Conservation (phyloP, 768 basidiomycete genomes). For the Boletus rufocinnamomeus region DNA sequence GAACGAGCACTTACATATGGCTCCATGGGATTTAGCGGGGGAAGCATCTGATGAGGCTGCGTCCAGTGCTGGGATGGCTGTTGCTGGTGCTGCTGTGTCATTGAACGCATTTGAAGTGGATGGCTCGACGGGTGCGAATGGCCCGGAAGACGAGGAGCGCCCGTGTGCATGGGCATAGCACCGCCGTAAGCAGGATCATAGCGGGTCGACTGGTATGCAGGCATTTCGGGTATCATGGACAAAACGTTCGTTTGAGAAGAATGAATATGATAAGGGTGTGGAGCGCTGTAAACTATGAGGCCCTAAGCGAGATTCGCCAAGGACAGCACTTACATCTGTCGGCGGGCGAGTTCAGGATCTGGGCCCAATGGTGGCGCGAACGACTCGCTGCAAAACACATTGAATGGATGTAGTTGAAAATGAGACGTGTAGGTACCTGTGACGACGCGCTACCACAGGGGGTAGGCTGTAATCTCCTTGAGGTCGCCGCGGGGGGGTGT, state of each 20-base stretch:
- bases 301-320: slow-evolving; percentile 1
- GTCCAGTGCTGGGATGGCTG: slow-evolving; percentile 50
- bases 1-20: slow-evolving; percentile 55
- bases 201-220: slow-evolving; percentile 51
- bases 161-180: slow-evolving; percentile 31
- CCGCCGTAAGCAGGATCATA: slow-evolving; percentile 54
- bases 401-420: slow-evolving; percentile 10
- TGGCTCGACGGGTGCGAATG: slow-evolving; percentile 31
- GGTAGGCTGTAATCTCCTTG: slow-evolving; percentile 43
- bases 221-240: slow-evolving; percentile 61
- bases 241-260: slow-evolving; percentile 46
- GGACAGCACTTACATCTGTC: slow-evolving; percentile 45
- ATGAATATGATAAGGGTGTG: slow-evolving; percentile 46
- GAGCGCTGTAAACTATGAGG: slow-evolving; percentile 36
- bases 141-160: slow-evolving; percentile 41
- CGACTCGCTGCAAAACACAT: slow-evolving; percentile 40
- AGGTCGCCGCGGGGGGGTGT: slow-evolving; percentile 58
- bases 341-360: slow-evolving; percentile 47
- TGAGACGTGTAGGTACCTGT: slow-evolving; percentile 32
- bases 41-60: slow-evolving; percentile 43
- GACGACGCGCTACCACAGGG: slow-evolving; percentile 41
- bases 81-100: slow-evolving; percentile 47
- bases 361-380: slow-evolving; percentile 46
- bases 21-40: slow-evolving; percentile 56
- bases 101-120: slow-evolving; percentile 49